Base-by-base conservation (phyloP, 2,329 filamentous ascomycete genomes). In the Pestalotiopsis sp. region DNA sequence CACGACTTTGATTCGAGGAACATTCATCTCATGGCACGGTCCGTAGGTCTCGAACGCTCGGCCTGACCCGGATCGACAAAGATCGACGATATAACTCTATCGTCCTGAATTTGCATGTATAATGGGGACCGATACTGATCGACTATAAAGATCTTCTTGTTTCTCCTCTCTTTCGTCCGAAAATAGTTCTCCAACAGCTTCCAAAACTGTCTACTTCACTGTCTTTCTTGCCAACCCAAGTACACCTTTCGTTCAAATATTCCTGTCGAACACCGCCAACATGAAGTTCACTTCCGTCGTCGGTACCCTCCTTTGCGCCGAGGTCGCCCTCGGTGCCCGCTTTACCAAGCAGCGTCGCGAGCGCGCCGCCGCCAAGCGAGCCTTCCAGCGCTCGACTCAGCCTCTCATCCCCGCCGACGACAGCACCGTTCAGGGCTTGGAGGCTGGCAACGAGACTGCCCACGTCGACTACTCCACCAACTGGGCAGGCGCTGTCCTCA, bases 401-500 rank as follows among this genome's bases (percentile, higher is more conserved):
- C 66, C 66, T 5, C 27, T n/a, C 17, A 49, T 62, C 27, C 20
- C 39, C 4, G 57, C 66, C 9, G 66, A 61, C 14, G 58, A 63
- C 25, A 45, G 57, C 31, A 31, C 17, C 12, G 6, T 63, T 1
- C 36, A 67, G 41, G 23, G 38, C 39, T 9, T 63, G 13, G 38
- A 61, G 4, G 14, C 36, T 31, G 59, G 59, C 57, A 67, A 67
- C 27, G 66, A 63, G 36, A 67, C 66, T 25, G 71, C 45, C 72
- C 73, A 86, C 17, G 82, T 85, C 31, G 72, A 82, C 38, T 89
- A 89, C 79, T 84, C 80, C 69, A 80, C 78, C 73, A 90, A 90
- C 81, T 90, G 88, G 88, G 85, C 87, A 9, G 88, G 88, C 41
- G 86, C 86, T 0, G 85, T 89, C 9, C 82, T 87, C 65, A 83